phyloP scores from a whole-genome alignment of 2,329 filamentous ascomycete genomes.

The Colletotrichum costaricense region DNA sequence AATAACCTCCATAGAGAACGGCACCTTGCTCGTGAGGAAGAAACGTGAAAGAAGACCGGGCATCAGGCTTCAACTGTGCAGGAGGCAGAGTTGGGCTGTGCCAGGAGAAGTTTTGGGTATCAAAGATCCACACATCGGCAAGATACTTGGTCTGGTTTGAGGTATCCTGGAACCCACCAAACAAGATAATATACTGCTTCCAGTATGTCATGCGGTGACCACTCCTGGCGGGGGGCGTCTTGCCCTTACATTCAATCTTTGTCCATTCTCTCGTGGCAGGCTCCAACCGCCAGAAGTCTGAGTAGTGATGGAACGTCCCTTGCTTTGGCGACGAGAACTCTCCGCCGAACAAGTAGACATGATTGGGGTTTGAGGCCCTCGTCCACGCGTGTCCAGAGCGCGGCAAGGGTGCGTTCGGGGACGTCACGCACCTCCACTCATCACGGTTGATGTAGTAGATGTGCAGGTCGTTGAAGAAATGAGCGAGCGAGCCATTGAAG shows the following conservation, averaged over 20 bases:
- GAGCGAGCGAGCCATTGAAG: conserved; percentile 89
- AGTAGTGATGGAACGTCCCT: conserved; percentile 99
- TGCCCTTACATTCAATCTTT: conserved; percentile 83
- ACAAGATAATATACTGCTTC: conserved; percentile 96
- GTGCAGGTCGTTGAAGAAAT: conserved; percentile 75
- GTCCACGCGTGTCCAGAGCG: conserved; percentile 96
- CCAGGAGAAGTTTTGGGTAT: conserved; percentile 90
- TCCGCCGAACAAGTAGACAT: conserved; percentile 93
- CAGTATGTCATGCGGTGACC: conserved; percentile 97
- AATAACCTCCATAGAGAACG: conserved; percentile 93
- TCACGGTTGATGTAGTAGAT: conserved; percentile 83
- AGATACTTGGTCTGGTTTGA: conserved; percentile 95
- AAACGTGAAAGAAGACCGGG: conserved; percentile 91
- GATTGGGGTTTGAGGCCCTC: conserved; percentile 83
- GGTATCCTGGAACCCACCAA: conserved; percentile 97
- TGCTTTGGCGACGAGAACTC: conserved; percentile 98
- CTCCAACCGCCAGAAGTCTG: conserved; percentile 96
- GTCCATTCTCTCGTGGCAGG: conserved; percentile 89
- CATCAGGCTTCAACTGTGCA: conserved; percentile 87
- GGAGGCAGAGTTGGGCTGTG: conserved; percentile 79
- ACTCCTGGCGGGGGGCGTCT: conserved; percentile 84
- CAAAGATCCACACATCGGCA: conserved; percentile 94
- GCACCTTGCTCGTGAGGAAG: conserved; percentile 91
- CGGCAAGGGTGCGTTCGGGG: conserved; percentile 90
- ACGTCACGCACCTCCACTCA: conserved; percentile 91